These are phyloP conservation scores for Penicillium digitatum DNA, from an alignment of 2,329 filamentous ascomycete genomes.

Conservation along the genomic window DNA sequence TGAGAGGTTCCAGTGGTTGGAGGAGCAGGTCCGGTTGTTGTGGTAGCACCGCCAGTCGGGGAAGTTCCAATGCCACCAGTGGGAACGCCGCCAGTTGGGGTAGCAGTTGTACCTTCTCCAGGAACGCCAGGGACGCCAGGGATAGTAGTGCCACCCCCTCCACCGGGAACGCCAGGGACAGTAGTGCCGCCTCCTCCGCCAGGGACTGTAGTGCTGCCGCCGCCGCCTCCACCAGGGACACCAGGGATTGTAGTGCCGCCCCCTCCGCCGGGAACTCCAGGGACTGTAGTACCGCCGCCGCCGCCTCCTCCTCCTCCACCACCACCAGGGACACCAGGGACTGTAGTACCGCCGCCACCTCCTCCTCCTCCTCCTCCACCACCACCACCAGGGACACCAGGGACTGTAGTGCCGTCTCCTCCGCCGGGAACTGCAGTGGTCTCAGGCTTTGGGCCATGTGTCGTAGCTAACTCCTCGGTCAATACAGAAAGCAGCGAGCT, in stretches of 20 bases:
- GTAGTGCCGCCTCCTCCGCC: background rate
- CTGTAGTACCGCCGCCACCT: no score
- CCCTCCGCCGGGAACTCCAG: background rate
- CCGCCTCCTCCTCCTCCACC: no score
- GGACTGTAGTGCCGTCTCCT: background rate
- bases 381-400: background rate
- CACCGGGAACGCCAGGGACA: background rate
- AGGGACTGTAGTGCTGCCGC: background rate
- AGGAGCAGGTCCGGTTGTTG: background rate
- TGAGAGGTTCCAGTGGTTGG: background rate
- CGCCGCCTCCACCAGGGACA: background rate
- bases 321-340: no score
- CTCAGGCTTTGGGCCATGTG: background rate
- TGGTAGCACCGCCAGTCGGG: background rate
- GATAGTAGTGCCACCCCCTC: background rate
- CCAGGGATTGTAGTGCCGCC: background rate
- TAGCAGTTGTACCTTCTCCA: background rate
- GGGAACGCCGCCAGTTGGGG: background rate
- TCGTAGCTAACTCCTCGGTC: background rate
- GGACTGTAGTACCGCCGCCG: no score
- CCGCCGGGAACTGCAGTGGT: background rate
- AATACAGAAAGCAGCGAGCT: slow-evolving; percentile 6
- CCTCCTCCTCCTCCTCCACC: no score
- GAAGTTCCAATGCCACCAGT: background rate
- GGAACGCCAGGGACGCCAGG: background rate